Base-by-base conservation (phyloP, 225 moss, liverwort and hornwort species). In the Takakia lepidozioides region DNA sequence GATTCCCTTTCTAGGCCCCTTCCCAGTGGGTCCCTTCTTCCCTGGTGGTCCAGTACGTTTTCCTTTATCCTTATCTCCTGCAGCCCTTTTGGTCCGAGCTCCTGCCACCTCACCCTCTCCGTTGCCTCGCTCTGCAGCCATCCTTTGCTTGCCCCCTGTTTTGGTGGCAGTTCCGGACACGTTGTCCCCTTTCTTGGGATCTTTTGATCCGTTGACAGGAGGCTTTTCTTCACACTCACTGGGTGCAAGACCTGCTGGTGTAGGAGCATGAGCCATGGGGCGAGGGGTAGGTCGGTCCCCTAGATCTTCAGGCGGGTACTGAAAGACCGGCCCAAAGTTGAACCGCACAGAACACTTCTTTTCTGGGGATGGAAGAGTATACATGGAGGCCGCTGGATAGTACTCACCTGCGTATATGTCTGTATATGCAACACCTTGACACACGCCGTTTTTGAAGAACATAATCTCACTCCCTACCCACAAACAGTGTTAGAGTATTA, bases 381-480 rank as follows among this genome's bases (percentile, higher is more conserved):
- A 98, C 91, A 98, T 91, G 21, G 98, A 98, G 38, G 98, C 91
- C 46, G 91, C 87, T 46, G 98, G 98, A 51, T 80, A 98, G 51
- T 91, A 98, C 45, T 73, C 77, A 21, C 91, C 91, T 53, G 87
- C 91, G 52, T 58, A 73, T 28, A 98, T 59, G 22, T 91, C 81
- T 48, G 43, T 64, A 61, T 69, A 98, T 34, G 98, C 87, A 57
- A 79, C 70, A 64, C 87, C 91, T 78, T 87, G 83, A 52, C 69
- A 81, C 20, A 73, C 70, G 28, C 87, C 91, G 43, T 98, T 98
- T 63, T 68, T 91, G 66, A 98, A 91, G 48, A 82, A 98, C 26
- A 85, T 62, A 29, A 98, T 65, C 69, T 91, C 85, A 51, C 98
- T 87, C 25, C 87, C 98, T 98, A 68, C 40, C 64, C 29, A 30